Evolutionary conservation across 345 rosid species (phyloP), one percentile per base, ranked within the genome.

Genomic region (Arabidopsis arenosa): DNA sequence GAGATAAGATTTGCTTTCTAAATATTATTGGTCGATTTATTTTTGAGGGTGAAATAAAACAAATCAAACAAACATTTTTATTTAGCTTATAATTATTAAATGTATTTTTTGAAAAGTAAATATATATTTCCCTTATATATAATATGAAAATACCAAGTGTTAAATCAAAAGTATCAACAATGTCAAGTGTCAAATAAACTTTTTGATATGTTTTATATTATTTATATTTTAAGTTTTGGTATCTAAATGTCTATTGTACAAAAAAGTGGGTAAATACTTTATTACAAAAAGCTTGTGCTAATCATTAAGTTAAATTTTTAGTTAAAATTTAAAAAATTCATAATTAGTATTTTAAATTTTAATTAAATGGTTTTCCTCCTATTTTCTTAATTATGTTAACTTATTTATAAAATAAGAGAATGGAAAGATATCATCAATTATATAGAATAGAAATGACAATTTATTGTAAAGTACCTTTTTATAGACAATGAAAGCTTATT

Each of bases 21-120:
- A 4, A 8, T 53, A 4, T 56, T 17, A 32, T 57, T 56, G 44
- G 54, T 70, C 3, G 2, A 32, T 5, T 36, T 15, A 7, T 1
- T 32, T 40, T 73, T 11, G 9, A 39, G 17, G 33, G 43, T 18
- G 33, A 39, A 72, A 6, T 15, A 32, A 39, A 61, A 49, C 68
- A 18, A 60, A 33, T 47, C 33, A 32, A 18, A 36, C 6, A 41
- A 9, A 30, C 9, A 41, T 7, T 9, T 43, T 43, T 43, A 32
- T 56, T 23, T 23, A 9, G 45, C 45, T 33, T 36, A 7, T 1
- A 33, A 36, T 23, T 47, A 49, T 49, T 33, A 28, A 36, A 26
- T n/a, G 4, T 33, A 21, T 10, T 36, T 36, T 23, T 3, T 12
- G 5, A 15, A 43, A 69, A 7, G 17, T 26, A 15, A 48, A 48